Evolutionary conservation across 2,329 filamentous ascomycete genomes (phyloP), one percentile per base, ranked within the genome.

Genomic region (Pseudogymnoascus sp.): DNA sequence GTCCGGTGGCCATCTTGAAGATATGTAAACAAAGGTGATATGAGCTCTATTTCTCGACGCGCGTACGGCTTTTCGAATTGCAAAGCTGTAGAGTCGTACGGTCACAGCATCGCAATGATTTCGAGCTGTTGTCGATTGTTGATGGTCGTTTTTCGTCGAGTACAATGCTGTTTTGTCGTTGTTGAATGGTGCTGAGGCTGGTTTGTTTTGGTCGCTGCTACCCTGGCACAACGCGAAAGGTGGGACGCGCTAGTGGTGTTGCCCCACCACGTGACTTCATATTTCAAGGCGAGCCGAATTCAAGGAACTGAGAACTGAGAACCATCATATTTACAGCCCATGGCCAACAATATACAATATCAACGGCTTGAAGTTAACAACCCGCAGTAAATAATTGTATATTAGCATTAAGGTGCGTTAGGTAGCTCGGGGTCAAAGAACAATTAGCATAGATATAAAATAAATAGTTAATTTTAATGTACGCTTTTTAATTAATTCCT

Each of bases 1-100:
- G 66, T 61, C 67, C 67, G 14, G 70, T 58, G 41, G 71, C 69
- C 71, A 73, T 73, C 20, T 58, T 58, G 57, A 39, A 3, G 57
- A 14, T 14, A 58, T 58, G 57, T 58, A 58, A 58, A 58, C 57
- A 58, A 58, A 58, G 33, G 47, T 2, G 7, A 30, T 37, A 58
- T 25, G 35, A 38, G 57, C 37, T 37, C 33, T 58, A 58, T 58
- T 38, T 4, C n/a, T 28, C 37, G 20, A 58, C 22, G 33, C 57
- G 37, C 22, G 33, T 38, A 35, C 35, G 20, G 57, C 33, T 58
- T 58, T 54, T 54, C 28, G 16, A 54, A 20, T 54, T 16, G n/a
- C 33, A 54, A 54, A 54, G 47, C 47, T 54, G 28, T 54, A 33
- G 47, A 35, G n/a, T 33, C 47, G 47, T 54, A 54, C 6, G 6